phyloP scores from a whole-genome alignment of 2,329 filamentous ascomycete species.

The Pyrenophora teres region DNA sequence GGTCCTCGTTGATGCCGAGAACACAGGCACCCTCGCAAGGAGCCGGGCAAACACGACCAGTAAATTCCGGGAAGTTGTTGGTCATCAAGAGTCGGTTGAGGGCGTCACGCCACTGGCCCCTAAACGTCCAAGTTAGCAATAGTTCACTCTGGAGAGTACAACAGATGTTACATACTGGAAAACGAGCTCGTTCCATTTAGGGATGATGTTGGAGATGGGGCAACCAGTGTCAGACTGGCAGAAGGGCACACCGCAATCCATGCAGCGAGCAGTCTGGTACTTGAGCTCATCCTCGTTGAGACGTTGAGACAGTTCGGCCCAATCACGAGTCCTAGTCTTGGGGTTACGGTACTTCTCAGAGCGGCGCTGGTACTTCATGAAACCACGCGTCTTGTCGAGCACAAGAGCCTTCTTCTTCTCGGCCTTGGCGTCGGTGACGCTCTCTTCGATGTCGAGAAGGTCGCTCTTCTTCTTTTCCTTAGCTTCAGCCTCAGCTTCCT shows the following conservation, averaged over 20 bases:
- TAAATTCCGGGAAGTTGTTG: conserved; percentile 99
- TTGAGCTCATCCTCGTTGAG: conserved; percentile 94
- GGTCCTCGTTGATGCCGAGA: conserved; percentile 93
- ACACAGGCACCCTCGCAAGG: conserved; percentile 97
- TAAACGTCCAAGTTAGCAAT: no score
- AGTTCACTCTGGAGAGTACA: no score
- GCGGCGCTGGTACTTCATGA: conserved; percentile 95
- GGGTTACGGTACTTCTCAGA: conserved; percentile 90
- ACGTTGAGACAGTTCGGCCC: conserved; percentile 86
- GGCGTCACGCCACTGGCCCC: conserved; percentile 80
- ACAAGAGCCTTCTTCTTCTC: conserved; percentile 93
- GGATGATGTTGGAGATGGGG: conserved; percentile 96
- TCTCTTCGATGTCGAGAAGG: conserved; percentile 84
- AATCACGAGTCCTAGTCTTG: conserved; percentile 85
- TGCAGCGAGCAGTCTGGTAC: conserved; percentile 94
- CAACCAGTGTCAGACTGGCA: conserved; percentile 96
- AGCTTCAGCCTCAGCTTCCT: conserved; percentile 64
- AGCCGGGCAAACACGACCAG: conserved; percentile 93
- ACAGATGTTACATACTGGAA: conserved; percentile 18
- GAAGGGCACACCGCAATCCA: conserved; percentile 99
- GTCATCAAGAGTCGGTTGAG: conserved; percentile 92
- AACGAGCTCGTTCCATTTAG: conserved; percentile 91
- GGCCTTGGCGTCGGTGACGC: conserved; percentile 77
- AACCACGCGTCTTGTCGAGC: conserved; percentile 95
- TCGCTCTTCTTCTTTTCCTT: conserved; percentile 71